Evolutionary conservation across 768 basidiomycete genomes (phyloP), one percentile per base, ranked within the genome.

Genomic region (Paxillus involutus): DNA sequence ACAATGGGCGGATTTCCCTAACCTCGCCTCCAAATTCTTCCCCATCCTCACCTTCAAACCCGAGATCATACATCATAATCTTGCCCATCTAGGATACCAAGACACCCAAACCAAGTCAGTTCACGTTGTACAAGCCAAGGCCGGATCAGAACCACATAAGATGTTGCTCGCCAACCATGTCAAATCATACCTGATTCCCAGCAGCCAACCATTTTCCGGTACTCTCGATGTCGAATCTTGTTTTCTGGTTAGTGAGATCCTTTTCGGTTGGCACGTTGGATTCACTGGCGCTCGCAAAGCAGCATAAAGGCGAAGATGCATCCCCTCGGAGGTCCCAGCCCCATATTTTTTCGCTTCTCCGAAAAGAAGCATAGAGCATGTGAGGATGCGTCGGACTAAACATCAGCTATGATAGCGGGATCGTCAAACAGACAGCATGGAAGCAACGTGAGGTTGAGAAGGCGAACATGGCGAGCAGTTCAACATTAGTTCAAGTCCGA

Each of bases 291-390:
- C 49, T 47, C 33, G 50, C 57, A 46, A 59, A 81, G 45, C 77
- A 64, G 30, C 71, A 66, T 16, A 81, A 48, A 40, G 83, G 78
- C 16, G 59, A 19, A 47, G 72, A 68, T 30, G 79, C 62, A 67
- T 87, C 78, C 3, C 80, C 74, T 0, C 94, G 81, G 6, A 94
- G 66, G 66, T 97, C 95, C 88, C 90, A 97, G 51, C 81, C 76
- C 63, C 85, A 87, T 21, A 96, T 77, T 3, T 64, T 63, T 6
- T 75, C 75, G 6, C 68, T 64, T 12, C 88, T 77, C 6, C 95
- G 80, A 59, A 91, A 94, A 0, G 90, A 79, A 0, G 89, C 88
- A 57, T 90, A 96, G 26, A 98, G 68, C 1, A 90, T 70, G 53
- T 90, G 80, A 0, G 91, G 88, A 41, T 74, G 71, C 17, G 73